Base-by-base conservation (phyloP, 257 asterid species). In the Marsdenia floribunda region DNA sequence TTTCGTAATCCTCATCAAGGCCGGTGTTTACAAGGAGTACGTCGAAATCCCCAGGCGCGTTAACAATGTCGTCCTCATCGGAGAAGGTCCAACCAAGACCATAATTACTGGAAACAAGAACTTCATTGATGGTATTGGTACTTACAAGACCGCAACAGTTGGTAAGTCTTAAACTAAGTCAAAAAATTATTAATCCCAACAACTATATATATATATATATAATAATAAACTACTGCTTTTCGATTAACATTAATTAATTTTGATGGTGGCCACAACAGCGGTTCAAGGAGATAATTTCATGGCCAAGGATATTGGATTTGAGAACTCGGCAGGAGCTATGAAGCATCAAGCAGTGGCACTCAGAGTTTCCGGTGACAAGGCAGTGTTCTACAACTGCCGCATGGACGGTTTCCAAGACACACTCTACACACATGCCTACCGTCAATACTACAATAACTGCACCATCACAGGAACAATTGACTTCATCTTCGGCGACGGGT, bases 291-390 rank as follows among this genome's bases (percentile, higher is more conserved):
- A 89, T 0, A 82, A 81, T 2, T 91, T 90, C 80, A 77, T 87
- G 16, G 95, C 96, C 2, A 88, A 78, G 84, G 91, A 90, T 87
- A 87, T 93, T 53, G 91, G 84, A 12, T 49, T 92, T 47, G 94
- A 89, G 91, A 92, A 92, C 88, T 78, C 93, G 6, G 97, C 98
- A 0, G 98, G 97, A 0, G 77, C 98, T 0, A 7, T 0, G 0
- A 86, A 84, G 73, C 93, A 85, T 70, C 98, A 92, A 16, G 97
- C 96, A 0, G 90, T 87, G 11, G 98, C 97, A 0, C 88, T 92
- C 6, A 87, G 97, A 3, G 91, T 80, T 16, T 92, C 97, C 2
- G 96, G 88, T 2, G 98, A 91, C 78, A 78, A 73, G 29, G 74
- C 87, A 2, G 58, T 90, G 40, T 76, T 90, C 88, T 79, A 54